These are phyloP conservation scores for Ustanciosporium gigantosporum DNA, from an alignment of 1,284 basidiomycete species.

Conservation along the genomic window DNA sequence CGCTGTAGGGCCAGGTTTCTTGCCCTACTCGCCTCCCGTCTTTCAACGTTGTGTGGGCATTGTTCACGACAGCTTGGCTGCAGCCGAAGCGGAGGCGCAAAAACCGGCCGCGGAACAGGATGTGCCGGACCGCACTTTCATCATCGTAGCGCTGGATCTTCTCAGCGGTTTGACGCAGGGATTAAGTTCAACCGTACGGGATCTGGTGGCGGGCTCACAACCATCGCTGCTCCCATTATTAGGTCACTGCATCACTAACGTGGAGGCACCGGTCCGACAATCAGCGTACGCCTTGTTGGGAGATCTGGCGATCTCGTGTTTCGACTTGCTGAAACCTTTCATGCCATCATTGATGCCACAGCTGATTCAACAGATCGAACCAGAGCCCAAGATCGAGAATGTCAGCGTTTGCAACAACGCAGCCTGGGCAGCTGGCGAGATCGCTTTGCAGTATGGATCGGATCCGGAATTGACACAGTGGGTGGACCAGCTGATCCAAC, in stretches of 20 bases:
- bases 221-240: slow-evolving; percentile 55
- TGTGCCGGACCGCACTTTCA: slow-evolving; percentile 60
- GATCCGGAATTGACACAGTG: slow-evolving; percentile 61
- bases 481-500: slow-evolving; percentile 72
- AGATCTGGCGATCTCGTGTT: slow-evolving; percentile 95
- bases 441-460: slow-evolving; percentile 68
- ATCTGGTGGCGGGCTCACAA: slow-evolving; percentile 48
- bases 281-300: slow-evolving; percentile 96
- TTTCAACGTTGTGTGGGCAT: slow-evolving; percentile 89
- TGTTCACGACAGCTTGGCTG: slow-evolving; percentile 80
- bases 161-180: slow-evolving; percentile 95
- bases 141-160: slow-evolving; percentile 94
- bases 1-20: slow-evolving; percentile 88
- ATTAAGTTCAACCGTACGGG: slow-evolving; percentile 68
- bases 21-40: slow-evolving; percentile 84
- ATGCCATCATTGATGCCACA: slow-evolving; percentile 85
- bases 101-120: slow-evolving; percentile 66
- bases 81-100: slow-evolving; percentile 77
- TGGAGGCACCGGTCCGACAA: slow-evolving; percentile 91
- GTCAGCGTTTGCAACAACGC: slow-evolving; percentile 98
- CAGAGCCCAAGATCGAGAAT: slow-evolving; percentile 85
- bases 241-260: slow-evolving; percentile 67
- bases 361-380: slow-evolving; percentile 84
- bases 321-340: slow-evolving; percentile 75
- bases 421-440: slow-evolving; percentile 98